A percentile compares a stretch with the other conserved stretches of the same genome.
Conservation (phyloP, 2,329 filamentous ascomycete species). For the Thielaviopsis populi region DNA sequence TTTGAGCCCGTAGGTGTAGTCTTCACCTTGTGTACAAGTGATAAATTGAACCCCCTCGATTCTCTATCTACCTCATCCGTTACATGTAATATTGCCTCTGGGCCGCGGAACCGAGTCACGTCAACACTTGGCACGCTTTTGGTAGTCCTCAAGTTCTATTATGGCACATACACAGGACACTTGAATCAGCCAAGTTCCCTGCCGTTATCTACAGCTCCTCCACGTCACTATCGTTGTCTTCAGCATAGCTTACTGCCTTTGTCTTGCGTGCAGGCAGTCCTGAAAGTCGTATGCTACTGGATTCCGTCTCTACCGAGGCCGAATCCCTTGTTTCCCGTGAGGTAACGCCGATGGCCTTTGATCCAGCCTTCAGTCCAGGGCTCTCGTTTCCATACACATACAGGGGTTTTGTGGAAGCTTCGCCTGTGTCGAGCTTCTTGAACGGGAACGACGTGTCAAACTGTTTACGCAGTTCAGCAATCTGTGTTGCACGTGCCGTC, state of each 20-base stretch:
- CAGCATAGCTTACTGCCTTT: slow-evolving; percentile 26
- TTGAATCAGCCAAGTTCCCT: neutral
- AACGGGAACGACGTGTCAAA: slow-evolving; percentile 38
- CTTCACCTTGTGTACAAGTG: slow-evolving; percentile 11
- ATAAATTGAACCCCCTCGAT: slow-evolving; percentile 17
- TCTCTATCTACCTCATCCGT: neutral
- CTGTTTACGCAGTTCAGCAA: slow-evolving; percentile 35
- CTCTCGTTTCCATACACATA: neutral
- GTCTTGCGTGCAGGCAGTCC: slow-evolving; percentile 14
- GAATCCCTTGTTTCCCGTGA: neutral
- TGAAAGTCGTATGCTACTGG: slow-evolving; percentile 2
- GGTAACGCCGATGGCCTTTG: neutral
- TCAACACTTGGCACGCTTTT: neutral
- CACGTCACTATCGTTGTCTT: slow-evolving; percentile 23
- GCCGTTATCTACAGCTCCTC: slow-evolving; percentile 6
- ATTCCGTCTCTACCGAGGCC: neutral
- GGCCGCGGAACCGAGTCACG: neutral
- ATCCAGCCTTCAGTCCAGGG: neutral
- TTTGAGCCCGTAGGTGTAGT: neutral
- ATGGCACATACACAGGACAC: neutral
- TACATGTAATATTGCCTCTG: neutral
- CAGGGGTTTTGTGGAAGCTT: neutral
- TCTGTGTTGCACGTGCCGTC: slow-evolving; percentile 57
- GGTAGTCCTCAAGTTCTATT: neutral
- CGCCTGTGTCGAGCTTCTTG: slow-evolving; percentile 18